Conservation (phyloP, 139 green algal species). For the Micractinium sp. region DNA sequence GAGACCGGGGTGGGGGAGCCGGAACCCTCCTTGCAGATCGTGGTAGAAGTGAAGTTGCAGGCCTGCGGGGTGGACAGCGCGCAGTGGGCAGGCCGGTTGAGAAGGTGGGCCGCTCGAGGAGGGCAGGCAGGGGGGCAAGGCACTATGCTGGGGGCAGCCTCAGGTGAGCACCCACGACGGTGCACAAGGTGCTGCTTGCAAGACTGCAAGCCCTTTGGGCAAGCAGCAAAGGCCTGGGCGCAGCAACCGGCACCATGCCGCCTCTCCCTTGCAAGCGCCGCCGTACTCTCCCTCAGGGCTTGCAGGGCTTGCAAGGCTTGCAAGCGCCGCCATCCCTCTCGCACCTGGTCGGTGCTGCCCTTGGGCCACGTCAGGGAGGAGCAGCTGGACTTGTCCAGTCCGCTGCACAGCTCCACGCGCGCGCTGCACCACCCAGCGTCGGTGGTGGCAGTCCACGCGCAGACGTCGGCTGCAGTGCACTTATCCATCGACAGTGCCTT, state of each 20-base stretch:
- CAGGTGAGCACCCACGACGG: no score
- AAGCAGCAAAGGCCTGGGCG: neutral
- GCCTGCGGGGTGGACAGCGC: neutral
- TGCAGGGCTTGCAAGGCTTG: neutral
- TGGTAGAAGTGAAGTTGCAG: constrained; percentile 1
- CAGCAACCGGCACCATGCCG: no score
- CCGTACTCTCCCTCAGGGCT: no score
- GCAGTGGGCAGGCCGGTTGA: neutral
- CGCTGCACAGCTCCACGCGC: neutral
- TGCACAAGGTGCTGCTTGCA: no score
- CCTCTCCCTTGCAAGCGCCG: neutral
- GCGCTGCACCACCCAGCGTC: neutral
- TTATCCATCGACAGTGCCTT: neutral
- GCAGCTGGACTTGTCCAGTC: neutral
- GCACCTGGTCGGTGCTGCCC: neutral
- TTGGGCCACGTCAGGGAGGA: neutral
- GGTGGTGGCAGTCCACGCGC: neutral
- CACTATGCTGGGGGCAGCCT: neutral
- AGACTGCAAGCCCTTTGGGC: neutral
- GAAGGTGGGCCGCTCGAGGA: no score
- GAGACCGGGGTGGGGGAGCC: neutral
- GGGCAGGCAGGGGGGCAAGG: neutral
- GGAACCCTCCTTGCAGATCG: neutral
- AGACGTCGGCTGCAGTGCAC: no score
- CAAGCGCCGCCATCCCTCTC: neutral